A percentile compares a stretch with the other conserved stretches of the same genome.
Conservation (phyloP, 2,329 filamentous ascomycete genomes). For the Sordariomycetes sp. region DNA sequence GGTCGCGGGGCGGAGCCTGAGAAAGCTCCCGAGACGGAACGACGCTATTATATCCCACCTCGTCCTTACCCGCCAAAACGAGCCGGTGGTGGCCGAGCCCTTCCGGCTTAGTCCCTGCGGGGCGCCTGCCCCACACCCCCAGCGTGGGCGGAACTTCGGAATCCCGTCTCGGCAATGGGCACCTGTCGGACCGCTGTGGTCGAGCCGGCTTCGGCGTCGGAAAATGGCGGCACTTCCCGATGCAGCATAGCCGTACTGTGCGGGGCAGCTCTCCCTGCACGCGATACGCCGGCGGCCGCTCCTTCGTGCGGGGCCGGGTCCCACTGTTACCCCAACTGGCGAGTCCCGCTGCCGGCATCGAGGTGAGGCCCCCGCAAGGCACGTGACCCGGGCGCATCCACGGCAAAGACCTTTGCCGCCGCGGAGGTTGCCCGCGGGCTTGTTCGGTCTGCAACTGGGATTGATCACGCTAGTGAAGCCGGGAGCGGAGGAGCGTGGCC, state of each 20-base stretch:
- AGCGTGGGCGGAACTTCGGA: not conserved
- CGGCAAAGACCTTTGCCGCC: too few species aligned
- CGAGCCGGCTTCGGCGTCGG: constrained; percentile 3
- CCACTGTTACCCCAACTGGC: too few species aligned
- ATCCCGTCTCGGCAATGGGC: not conserved
- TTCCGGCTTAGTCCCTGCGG: not conserved
- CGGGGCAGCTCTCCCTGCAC: too few species aligned
- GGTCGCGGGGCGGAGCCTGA: not conserved
- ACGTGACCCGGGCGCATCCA: too few species aligned
- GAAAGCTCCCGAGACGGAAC: not conserved
- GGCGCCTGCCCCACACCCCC: not conserved
- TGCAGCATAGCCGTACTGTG: not conserved
- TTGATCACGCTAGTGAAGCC: too few species aligned
- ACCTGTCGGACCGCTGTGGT: not conserved
- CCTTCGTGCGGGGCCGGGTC: too few species aligned
- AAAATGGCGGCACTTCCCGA: not conserved
- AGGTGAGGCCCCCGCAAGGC: too few species aligned
- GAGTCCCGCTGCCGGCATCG: too few species aligned
- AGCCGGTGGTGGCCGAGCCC: not conserved
- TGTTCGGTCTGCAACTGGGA: too few species aligned
- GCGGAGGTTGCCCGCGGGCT: too few species aligned
- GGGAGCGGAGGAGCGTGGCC: too few species aligned
- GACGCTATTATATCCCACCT: not conserved
- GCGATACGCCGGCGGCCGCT: too few species aligned
- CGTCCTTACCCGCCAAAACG: not conserved